These are phyloP conservation scores for Agaricus bisporus DNA, from an alignment of 768 basidiomycete genomes.

Conservation along the genomic window DNA sequence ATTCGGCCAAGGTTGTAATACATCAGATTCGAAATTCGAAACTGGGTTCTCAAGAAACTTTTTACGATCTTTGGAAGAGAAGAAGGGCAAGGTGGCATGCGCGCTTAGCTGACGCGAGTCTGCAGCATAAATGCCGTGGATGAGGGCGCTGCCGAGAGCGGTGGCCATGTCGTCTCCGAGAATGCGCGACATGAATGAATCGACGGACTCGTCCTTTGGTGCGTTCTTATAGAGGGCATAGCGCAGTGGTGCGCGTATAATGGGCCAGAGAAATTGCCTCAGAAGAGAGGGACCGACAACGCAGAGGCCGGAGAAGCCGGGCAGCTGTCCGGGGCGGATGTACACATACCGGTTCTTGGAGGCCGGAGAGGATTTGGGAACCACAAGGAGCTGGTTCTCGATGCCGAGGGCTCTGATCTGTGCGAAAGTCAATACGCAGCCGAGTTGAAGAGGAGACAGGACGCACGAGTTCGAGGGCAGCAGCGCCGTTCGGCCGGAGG, in stretches of 20 bases:
- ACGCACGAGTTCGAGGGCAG: slow-evolving; percentile 76
- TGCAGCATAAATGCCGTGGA: slow-evolving; percentile 92
- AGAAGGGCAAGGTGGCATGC: slow-evolving; percentile 41
- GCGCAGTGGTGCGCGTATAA: slow-evolving; percentile 53
- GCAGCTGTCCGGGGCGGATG: slow-evolving; percentile 28
- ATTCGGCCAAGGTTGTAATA: slow-evolving; percentile 1
- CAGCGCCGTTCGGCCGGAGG: slow-evolving; percentile 67
- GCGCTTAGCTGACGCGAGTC: slow-evolving; percentile 73
- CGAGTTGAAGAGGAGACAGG: neutral
- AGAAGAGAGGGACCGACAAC: slow-evolving; percentile 34
- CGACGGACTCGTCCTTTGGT: slow-evolving; percentile 71
- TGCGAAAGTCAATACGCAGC: slow-evolving; percentile 9
- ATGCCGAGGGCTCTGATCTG: slow-evolving; percentile 78
- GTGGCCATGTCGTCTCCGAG: slow-evolving; percentile 72
- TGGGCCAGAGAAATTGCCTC: slow-evolving; percentile 10
- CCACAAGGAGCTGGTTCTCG: slow-evolving; percentile 52
- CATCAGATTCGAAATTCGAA: neutral
- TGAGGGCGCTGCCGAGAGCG: slow-evolving; percentile 70
- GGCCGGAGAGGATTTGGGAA: slow-evolving; percentile 61
- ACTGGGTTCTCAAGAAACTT: slow-evolving; percentile 21
- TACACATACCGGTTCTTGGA: slow-evolving; percentile 75
- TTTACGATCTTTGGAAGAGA: slow-evolving; percentile 14
- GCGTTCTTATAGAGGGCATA: slow-evolving; percentile 42
- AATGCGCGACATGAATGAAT: slow-evolving; percentile 67
- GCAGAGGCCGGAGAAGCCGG: slow-evolving; percentile 42